Evolutionary conservation across 208 protist species (phyloP), one percentile per base, ranked within the genome.

Genomic region (Trypanosomatidae sp.): DNA sequence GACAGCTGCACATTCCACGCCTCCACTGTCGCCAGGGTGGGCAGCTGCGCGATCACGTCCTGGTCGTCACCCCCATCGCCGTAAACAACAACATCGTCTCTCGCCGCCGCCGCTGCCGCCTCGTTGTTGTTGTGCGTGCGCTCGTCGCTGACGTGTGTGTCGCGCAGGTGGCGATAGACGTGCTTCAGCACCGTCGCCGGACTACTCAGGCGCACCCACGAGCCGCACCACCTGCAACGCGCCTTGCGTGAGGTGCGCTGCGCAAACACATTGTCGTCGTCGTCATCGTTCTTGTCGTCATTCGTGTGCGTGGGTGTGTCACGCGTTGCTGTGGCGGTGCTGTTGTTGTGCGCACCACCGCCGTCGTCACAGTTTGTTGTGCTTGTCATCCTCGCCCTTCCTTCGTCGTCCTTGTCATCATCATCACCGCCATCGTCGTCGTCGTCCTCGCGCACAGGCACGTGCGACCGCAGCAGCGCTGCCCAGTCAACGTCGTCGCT

Each of bases 1-100:
- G 78, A 56, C 0, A 83, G 47, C 3, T 48, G 24, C 2, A 43
- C 19, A 33, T 75, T 74, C 78, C 78, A 88, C 16, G 47, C 10
- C 32, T 66, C 37, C 8, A 73, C 48, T 19, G 55, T 53, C 13
- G 39, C 55, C 21, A 15, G 28, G 11, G 58, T 48, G 1, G 66
- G 65, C 4, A 76, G 6, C 32, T 21, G 43, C 4, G n/a, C 10
- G n/a, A 18, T 19, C 33, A 10, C 26, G 27, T 7, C 20, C 7
- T 28, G 19, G 2, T 28, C 41, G 10, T 8, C 21, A 28, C 13
- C 11, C n/a, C 15, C 4, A 27, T 3, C 4, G 20, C 33, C n/a
- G 13, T 1, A 20, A 41, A 18, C 35, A 18, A 7, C 6, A 1
- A n/a, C 22, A 19, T 2, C 8, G n/a, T 23, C 11, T 23, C 6